Base-by-base conservation (phyloP, 2,329 filamentous ascomycete species). In the Macroventuria anomochaeta region DNA sequence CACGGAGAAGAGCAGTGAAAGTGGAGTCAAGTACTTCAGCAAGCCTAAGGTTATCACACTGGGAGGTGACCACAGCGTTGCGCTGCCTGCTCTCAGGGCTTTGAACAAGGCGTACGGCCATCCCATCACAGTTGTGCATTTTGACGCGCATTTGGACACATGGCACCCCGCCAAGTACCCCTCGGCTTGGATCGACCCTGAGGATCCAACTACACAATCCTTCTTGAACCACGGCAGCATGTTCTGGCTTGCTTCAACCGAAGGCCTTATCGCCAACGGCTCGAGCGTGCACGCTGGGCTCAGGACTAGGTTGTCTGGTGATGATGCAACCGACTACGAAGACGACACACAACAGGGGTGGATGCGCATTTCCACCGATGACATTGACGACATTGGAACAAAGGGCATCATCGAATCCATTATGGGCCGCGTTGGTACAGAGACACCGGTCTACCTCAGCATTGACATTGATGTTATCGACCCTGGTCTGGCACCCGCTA, bases 201-300 rank as follows among this genome's bases (percentile, higher is more conserved):
- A 73, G 15, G 75, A 80, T 46, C 74, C 79, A 6, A 83, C 82
- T 2, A 82, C 85, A 55, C 89, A 91, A 72, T 83, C 85, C 2
- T 84, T 88, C 63, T 95, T 96, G 78, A 96, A 88, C 68, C 92
- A 96, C 74, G 92, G 93, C 4, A 90, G 85, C 62, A 95, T 96
- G 87, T 96, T 96, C 81, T 93, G 91, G 88, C 83, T 93, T 62
- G 92, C 92, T 5, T 87, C 87, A 41, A 86, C 87, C 25, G 92
- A 96, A 73, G 90, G 90, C 0, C 78, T 96, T 21, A 87, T 96
- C 53, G 81, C 84, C 55, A 93, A 93, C 73, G 78, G 80, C 12
- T 88, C 84, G 0, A 89, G 85, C 18, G 90, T 95, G 5, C 92
- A 96, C 73, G 92, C 90, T 0, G 92, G 92, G 1, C 79, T 96